phyloP scores from a whole-genome alignment of 164 flowering plant species.

The Cinnamomum micranthum region DNA sequence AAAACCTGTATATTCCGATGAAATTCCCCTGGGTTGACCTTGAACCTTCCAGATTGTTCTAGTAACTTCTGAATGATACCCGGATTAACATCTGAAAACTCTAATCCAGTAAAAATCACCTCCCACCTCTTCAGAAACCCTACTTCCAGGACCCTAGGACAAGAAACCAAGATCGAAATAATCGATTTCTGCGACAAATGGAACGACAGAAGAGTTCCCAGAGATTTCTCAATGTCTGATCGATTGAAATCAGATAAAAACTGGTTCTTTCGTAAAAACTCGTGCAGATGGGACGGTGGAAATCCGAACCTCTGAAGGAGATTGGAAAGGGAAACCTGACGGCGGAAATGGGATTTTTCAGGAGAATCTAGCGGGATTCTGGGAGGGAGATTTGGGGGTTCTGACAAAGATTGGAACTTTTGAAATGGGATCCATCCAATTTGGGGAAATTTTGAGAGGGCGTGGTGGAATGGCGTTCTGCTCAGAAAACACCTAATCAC shows the following conservation, averaged over 20 bases:
- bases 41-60: conserved; percentile 42
- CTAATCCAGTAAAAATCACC: conserved; percentile 27
- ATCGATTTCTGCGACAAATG: conserved; percentile 42
- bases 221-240: conserved; percentile 43
- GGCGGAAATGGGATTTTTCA: conserved; percentile 27
- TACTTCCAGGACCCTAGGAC: conserved; percentile 55
- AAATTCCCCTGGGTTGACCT: conserved; percentile 41
- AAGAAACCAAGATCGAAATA: conserved; percentile 37
- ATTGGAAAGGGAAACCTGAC: conserved; percentile 32
- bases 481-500: conserved; percentile 15
- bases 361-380: conserved; percentile 1
- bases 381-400: conserved; percentile 1
- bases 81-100: conserved; percentile 21
- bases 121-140: conserved; percentile 61
- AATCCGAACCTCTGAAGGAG: conserved; percentile 65
- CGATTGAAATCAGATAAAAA: conserved; percentile 33
- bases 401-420: conserved; percentile 14
- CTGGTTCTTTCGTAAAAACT: conserved; percentile 38
- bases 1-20: conserved; percentile 28
- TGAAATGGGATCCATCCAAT: neutral
- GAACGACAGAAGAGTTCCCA: conserved; percentile 41
- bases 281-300: conserved; percentile 35
- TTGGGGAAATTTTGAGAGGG: neutral
- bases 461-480: neutral
- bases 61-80: conserved; percentile 39